These are phyloP conservation scores for Tulasnella sp. DNA, from an alignment of 768 basidiomycete species.

Conservation along the genomic window DNA sequence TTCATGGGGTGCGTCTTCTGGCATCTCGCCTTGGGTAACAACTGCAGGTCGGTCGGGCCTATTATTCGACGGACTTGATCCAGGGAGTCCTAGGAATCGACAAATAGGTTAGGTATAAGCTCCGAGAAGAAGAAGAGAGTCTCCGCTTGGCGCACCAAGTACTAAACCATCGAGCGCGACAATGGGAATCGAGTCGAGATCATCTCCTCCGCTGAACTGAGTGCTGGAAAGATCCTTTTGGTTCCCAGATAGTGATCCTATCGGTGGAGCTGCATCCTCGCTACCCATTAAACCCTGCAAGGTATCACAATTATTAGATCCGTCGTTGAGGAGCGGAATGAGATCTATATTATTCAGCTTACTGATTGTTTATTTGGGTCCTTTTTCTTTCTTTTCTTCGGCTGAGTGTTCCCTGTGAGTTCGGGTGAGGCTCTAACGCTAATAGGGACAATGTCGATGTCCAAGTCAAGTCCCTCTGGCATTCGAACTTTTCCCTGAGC, in stretches of 20 bases:
- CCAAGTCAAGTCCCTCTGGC: conserved; percentile 79
- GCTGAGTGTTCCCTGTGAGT: background rate
- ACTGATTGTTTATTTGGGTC: background rate
- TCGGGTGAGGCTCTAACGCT: background rate
- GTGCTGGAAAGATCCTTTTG: background rate
- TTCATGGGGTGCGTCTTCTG: conserved; percentile 33
- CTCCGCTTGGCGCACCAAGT: conserved; percentile 1
- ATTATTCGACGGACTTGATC: conserved; percentile 32
- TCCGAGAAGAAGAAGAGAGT: too few relatives aligned
- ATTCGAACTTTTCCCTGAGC: conserved; percentile 75
- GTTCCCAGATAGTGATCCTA: background rate
- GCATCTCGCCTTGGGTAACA: conserved; percentile 81
- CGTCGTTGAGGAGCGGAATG: background rate
- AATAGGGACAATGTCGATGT: conserved; percentile 64
- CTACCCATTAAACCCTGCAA: too few relatives aligned
- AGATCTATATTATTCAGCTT: background rate
- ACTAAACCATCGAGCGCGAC: background rate
- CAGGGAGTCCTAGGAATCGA: background rate
- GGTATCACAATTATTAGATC: background rate
- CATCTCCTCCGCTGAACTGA: conserved; percentile 33
- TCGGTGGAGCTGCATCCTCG: background rate
- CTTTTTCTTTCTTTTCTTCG: background rate
- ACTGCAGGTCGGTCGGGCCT: conserved; percentile 36
- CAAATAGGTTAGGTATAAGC: too few relatives aligned
- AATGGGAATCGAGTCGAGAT: conserved; percentile 88